Evolutionary conservation across 164 flowering plant genomes (phyloP), one percentile per base, ranked within the genome.

Genomic region (Litsea cubeba): DNA sequence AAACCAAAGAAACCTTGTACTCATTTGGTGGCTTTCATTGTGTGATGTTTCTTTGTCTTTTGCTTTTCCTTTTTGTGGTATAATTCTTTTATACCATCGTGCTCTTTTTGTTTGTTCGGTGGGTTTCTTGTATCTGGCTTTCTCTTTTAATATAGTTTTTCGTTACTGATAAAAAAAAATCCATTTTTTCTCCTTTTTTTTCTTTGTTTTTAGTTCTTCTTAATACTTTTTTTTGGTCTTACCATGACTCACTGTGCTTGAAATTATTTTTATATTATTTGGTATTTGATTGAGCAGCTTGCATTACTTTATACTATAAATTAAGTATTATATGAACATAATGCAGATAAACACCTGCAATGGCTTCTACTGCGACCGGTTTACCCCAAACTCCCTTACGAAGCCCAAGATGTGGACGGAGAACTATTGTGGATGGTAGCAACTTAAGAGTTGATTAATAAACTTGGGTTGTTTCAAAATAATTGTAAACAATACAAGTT

Each of bases 281-380:
- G 60, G 60, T 54, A 54, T 18, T 54, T 54, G n/a, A 12, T 54
- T 15, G 60, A 12, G 46, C 17, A 30, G 20, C 3, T 28, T 28
- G 69, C 35, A 30, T 30, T 28, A 30, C 46, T 3, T 30, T 28
- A 8, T 23, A 64, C 26, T 23, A 64, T 63, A 30, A 17, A 32
- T 5, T 15, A 28, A 66, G 32, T 12, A 68, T 68, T 7, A 40
- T 23, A 68, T 69, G 20, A 62, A 35, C 11, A 4, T n/a, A 15
- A 69, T 83, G 83, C 86, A 88, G 91, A 87, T 88, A 75, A 85
- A 87, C 75, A 85, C 92, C 35, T 88, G 92, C 82, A 88, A 88
- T 80, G 71, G 71, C 15, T 68, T 85, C 69, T 89, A 89, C 64
- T 89, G 92, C 73, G 90, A 89, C 65, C 69, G 54, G 24, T 89